Conservation (phyloP, 179 eudicot species). For the Beta corolliflora region DNA sequence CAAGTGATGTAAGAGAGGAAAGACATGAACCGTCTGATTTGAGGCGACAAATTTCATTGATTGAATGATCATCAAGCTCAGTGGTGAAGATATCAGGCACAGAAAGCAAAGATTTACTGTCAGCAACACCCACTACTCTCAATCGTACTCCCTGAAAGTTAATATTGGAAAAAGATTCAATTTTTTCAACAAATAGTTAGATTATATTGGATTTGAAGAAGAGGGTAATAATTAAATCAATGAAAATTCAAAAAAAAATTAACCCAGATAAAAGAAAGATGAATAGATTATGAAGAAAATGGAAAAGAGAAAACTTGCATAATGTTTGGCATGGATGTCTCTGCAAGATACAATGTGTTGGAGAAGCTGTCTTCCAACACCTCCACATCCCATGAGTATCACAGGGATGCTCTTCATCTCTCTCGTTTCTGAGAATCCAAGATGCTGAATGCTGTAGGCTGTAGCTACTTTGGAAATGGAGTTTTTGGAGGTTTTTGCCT, state of each 20-base stretch:
- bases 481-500: conserved; percentile 1
- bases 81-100: conserved; percentile 51
- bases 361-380: conserved; percentile 87
- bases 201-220: conserved; percentile 3
- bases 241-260: not conserved
- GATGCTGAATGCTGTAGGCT: not conserved
- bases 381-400: conserved; percentile 86
- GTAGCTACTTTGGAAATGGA: conserved; percentile 8
- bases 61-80: conserved; percentile 68
- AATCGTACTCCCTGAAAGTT: conserved; percentile 61
- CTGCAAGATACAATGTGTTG: conserved; percentile 80
- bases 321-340: conserved; percentile 57
- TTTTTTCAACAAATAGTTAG: not conserved
- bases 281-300: not conserved
- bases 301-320: conserved; percentile 4
- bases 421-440: not conserved
- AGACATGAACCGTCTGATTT: conserved; percentile 67
- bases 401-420: conserved; percentile 61
- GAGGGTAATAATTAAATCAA: not conserved
- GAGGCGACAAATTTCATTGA: conserved; percentile 53
- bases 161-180: not conserved
- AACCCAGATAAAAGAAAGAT: not conserved
- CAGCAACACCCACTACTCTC: conserved; percentile 80
- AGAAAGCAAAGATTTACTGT: conserved; percentile 69
- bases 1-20: conserved; percentile 40